Conservation (phyloP, 352 stramenopile species). For the Halophytophthora batemanensis region DNA sequence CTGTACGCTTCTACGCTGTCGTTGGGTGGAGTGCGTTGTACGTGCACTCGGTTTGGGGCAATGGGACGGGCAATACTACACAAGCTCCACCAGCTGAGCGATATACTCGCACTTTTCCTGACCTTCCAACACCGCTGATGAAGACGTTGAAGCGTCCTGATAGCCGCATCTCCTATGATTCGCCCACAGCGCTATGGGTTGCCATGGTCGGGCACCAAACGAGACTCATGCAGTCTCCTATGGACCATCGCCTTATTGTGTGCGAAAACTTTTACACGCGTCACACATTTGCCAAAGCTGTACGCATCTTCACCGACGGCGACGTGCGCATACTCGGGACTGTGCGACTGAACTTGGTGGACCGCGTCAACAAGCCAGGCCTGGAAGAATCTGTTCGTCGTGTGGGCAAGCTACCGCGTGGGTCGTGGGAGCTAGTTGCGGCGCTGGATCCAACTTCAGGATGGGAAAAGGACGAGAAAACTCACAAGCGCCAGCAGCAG, state of each 20-base stretch:
- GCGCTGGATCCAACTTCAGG: no score
- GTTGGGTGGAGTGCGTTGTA: constrained; percentile 1
- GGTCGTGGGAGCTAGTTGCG: no score
- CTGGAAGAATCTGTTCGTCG: neutral
- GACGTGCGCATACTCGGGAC: neutral
- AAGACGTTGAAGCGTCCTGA: neutral
- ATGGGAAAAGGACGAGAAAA: no score
- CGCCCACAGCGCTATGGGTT: neutral
- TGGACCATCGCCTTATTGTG: no score
- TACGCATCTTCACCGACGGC: neutral
- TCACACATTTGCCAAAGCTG: neutral
- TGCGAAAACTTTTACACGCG: constrained; percentile 1
- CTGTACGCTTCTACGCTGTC: constrained; percentile 4
- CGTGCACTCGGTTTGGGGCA: neutral
- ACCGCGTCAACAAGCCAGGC: no score
- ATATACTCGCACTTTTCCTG: neutral
- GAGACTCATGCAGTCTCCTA: neutral
- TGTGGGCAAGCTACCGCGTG: neutral
- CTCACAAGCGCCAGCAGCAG: no score
- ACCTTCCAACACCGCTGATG: neutral
- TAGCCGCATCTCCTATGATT: neutral
- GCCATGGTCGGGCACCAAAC: neutral
- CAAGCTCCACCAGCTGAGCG: neutral
- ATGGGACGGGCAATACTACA: neutral
- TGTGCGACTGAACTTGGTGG: neutral